phyloP scores from a whole-genome alignment of 768 basidiomycete species.

The Trametes gibbosa region DNA sequence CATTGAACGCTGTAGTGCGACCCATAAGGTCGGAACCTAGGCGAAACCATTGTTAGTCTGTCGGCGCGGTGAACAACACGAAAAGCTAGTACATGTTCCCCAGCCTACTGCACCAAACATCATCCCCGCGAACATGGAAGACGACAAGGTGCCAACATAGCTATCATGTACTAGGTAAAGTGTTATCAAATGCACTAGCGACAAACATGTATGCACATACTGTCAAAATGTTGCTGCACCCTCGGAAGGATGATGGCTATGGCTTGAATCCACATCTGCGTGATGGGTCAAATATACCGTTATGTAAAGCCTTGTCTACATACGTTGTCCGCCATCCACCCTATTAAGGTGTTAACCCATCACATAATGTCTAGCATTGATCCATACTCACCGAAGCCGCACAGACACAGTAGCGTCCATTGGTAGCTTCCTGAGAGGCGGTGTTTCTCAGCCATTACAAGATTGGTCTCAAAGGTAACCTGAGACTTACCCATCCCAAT shows the following conservation, averaged over 20 bases:
- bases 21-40: conserved; percentile 85
- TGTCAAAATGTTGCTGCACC: conserved; percentile 84
- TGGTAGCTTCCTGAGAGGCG: conserved; percentile 62
- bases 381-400: conserved; percentile 74
- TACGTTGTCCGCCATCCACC: conserved; percentile 94
- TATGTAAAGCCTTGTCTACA: conserved; percentile 22
- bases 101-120: conserved; percentile 92
- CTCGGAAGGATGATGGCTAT: conserved; percentile 94
- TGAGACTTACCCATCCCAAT: conserved; percentile 76
- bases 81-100: conserved; percentile 69
- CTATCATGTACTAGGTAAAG: conserved; percentile 59
- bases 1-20: conserved; percentile 87
- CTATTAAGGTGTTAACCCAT: conserved; percentile 34
- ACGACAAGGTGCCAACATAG: conserved; percentile 79
- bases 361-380: not conserved
- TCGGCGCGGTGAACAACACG: too few species aligned
- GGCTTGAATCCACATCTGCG: conserved; percentile 94
- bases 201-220: conserved; percentile 35
- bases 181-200: not conserved
- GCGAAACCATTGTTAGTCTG: not conserved
- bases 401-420: conserved; percentile 77
- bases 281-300: conserved; percentile 26
- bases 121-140: conserved; percentile 95
- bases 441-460: not conserved
- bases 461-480: not conserved